A percentile compares a stretch with the other conserved stretches of the same genome.
These are phyloP conservation scores for Hyphopichia buzzinii DNA, from an alignment of 1,139 yeast species.

Conservation along the genomic window DNA sequence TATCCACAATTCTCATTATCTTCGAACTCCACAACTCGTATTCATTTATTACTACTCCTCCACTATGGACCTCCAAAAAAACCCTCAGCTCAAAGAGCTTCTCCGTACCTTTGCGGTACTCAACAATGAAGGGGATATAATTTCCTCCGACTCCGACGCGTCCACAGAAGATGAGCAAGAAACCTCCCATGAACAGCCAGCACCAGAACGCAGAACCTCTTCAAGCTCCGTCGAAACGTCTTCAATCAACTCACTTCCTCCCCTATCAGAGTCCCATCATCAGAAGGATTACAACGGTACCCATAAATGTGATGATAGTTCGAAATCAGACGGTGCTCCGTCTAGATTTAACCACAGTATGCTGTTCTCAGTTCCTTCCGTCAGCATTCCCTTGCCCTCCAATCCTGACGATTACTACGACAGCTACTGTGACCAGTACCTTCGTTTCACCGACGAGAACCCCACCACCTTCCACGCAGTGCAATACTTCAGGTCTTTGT, in stretches of 20 bases:
- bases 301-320: not conserved
- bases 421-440: conserved; percentile 46
- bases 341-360: not conserved
- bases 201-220: no score
- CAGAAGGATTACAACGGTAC: not conserved
- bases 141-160: conserved; percentile 2
- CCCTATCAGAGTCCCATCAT: not conserved
- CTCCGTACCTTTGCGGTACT: conserved; percentile 2
- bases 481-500: conserved; percentile 36
- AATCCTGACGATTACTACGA: conserved; percentile 25
- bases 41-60: no score
- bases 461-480: conserved; percentile 68
- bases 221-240: no score
- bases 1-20: no score
- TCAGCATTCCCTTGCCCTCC: not conserved
- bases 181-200: not conserved
- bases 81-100: conserved; percentile 1
- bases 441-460: conserved; percentile 55
- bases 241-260: not conserved
- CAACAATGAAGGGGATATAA: conserved; percentile 3
- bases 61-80: conserved; percentile 1
- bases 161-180: conserved; percentile 2
- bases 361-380: not conserved
- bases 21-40: no score
- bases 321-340: not conserved